These are phyloP conservation scores for Lophium mytilinum DNA, from an alignment of 495 filamentous ascomycete species.

Conservation along the genomic window DNA sequence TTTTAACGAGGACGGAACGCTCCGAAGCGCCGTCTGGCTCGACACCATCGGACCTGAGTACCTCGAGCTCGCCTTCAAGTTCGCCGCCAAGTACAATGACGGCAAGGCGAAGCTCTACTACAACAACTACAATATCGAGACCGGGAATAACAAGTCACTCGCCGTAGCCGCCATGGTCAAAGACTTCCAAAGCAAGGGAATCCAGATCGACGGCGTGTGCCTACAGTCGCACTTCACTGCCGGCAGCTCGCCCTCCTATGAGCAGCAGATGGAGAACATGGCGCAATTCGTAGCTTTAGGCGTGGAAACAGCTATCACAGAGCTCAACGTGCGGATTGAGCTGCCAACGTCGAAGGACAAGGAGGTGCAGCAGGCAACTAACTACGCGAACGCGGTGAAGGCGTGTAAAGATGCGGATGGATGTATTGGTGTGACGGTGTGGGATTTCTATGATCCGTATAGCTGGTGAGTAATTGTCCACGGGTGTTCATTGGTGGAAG, in stretches of 20 bases:
- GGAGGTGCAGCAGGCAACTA: conserved; percentile 48
- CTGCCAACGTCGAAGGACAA: conserved; percentile 36
- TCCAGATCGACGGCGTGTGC: conserved; percentile 54
- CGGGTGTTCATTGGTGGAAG: conserved; percentile 18
- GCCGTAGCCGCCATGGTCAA: conserved; percentile 41
- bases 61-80: conserved; percentile 29
- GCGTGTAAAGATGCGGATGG: conserved; percentile 50
- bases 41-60: conserved; percentile 28
- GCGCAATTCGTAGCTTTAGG: conserved; percentile 39
- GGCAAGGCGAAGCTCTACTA: conserved; percentile 51
- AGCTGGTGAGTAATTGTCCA: conserved; percentile 19
- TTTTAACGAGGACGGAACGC: conserved; percentile 30
- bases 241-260: conserved; percentile 39
- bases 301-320: conserved; percentile 55
- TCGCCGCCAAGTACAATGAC: conserved; percentile 34
- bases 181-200: conserved; percentile 39
- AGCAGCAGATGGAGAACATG: conserved; percentile 35
- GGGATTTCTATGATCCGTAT: conserved; percentile 50
- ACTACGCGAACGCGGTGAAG: conserved; percentile 49
- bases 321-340: conserved; percentile 48
- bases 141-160: conserved; percentile 42
- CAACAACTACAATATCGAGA: too few species aligned
- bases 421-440: conserved; percentile 64
- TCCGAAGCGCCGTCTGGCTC: conserved; percentile 22
- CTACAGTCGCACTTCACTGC: conserved; percentile 53